Conservation (phyloP, 208 protist species). For the Leishmania tropica region DNA sequence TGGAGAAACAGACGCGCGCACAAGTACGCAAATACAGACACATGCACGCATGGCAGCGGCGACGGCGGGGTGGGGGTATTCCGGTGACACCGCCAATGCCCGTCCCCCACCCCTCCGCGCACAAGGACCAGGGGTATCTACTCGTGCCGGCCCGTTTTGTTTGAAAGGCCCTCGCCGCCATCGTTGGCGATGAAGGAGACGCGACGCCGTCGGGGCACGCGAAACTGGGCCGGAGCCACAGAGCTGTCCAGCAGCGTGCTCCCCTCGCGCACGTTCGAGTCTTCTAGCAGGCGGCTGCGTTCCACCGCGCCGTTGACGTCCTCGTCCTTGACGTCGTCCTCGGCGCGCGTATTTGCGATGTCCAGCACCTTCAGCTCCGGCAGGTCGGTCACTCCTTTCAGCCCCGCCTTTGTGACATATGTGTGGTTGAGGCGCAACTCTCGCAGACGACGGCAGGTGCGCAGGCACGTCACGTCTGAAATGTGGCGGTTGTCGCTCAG, state of each 20-base stretch:
- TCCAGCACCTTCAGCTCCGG: constrained; percentile 45
- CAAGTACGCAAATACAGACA: neutral
- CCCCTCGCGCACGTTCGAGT: constrained; percentile 31
- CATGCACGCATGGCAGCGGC: too few relatives aligned
- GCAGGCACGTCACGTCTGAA: constrained; percentile 48
- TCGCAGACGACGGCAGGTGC: constrained; percentile 35
- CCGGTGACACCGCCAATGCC: neutral
- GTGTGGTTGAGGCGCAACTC: constrained; percentile 51
- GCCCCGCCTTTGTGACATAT: constrained; percentile 36
- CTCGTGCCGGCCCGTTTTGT: neutral
- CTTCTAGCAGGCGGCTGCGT: constrained; percentile 16
- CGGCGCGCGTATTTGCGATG: constrained; percentile 49
- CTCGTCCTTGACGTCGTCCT: constrained; percentile 34
- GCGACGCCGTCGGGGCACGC: constrained; percentile 44
- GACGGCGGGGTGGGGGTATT: neutral
- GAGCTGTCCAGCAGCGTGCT: constrained; percentile 39
- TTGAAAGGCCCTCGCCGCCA: neutral
- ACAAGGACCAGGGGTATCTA: neutral
- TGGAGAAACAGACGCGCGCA: neutral
- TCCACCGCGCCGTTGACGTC: constrained; percentile 11
- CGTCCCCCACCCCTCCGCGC: neutral
- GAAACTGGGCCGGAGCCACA: constrained; percentile 40
- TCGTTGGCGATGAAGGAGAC: constrained; percentile 43
- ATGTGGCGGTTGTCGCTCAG: constrained; percentile 52
- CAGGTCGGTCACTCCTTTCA: constrained; percentile 38